Base-by-base conservation (phyloP, 768 basidiomycete genomes). In the Porphyrellus cyaneotinctus region DNA sequence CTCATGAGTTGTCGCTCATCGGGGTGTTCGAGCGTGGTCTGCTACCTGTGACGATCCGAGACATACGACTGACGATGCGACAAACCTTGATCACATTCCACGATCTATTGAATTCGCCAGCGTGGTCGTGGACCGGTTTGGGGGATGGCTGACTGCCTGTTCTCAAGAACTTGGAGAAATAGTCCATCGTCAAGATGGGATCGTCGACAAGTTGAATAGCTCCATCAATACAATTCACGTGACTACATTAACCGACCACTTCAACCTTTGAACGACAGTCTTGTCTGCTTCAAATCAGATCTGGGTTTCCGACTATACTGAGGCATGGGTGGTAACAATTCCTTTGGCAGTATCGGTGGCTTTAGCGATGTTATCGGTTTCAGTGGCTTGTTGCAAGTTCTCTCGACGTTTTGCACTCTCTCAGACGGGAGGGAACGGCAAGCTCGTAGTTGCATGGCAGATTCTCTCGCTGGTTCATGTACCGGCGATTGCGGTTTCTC, bases 1-100 rank as follows among this genome's bases (percentile, higher is more conserved):
- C 79, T 82, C 13, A 82, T 74, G 33, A 97, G 69, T 67, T 95
- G 92, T 36, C 93, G 79, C 73, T 97, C 93, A 69, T 97, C 92
- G 0, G 94, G 93, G 64, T 88, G 78, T 43, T 81, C 72, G n/a
- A 97, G 79, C 6, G 89, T 94, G 58, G 82, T 82, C 93, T 95
- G 59, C 18, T 47, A 37, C 24, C 22, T n/a, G 66, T 58, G 28
- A 60, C 37, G 23, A 35, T 18, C 15, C 7, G 11, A 15, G 11
- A 13, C n/a, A 43, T 18, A 3, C 28, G 26, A 15, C 10, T 6
- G 55, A 55, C 14, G 54, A 54, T 20, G 26, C n/a, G 44, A 42
- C 71, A 41, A 41, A 88, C 90, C 77, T 88, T 85, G 70, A 91
- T 77, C 36, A 77, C 67, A 55, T 75, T 77, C 90, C 90, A 93